Base-by-base conservation (phyloP, 371 early-diverging fungal species). In the Mucor mucedo region DNA sequence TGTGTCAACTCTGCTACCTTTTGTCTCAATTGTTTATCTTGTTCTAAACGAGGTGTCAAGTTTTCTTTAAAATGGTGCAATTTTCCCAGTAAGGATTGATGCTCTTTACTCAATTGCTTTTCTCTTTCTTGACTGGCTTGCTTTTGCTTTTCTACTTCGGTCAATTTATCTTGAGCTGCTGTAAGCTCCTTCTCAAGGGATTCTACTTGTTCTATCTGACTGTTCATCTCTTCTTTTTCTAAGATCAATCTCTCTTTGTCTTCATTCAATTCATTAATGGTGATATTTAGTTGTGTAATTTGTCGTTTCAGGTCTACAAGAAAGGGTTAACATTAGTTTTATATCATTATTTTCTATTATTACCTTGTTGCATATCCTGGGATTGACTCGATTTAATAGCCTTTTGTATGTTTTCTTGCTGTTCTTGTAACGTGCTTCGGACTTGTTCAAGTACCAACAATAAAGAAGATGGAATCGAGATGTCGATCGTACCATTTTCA, bases 31-130 rank as follows among this genome's bases (percentile, higher is more conserved):
- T 75, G 73, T 42, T 77, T 77, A 42, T 80, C 80, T 14, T 75
- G 76, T 33, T 80, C 80, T 29, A 80, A 60, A 6, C 80, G 68
- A 16, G 80, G 80, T 1, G 69, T 70, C 38, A 80, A 42, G 2
- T 72, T 78, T 29, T 80, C 75, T 45, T 80, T 78, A 27, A 80
- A 69, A 58, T 78, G 75, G 0, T 76, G 59, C 11, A 78, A 48
- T 58, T 78, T 76, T 7, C 65, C 73, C 29, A 76, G 33, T 13
- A 78, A 54, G 1, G 71, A 66, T 30, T 78, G 68, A 61, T 79
- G 78, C 13, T 86, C 86, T 29, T 72, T 58, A 14, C 75, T 74
- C n/a, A 80, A 63, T 29, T 67, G 62, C 35, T 72, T 63, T 39
- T 72, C 70, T 60, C 70, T 47, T 32, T 65, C 35, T 39, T 62